Percentiles rank a stretch among this genome's conserved stretches.
Evolutionary conservation across 1,284 basidiomycete genomes (phyloP).

Genomic region (Leccinum angustisporum): DNA sequence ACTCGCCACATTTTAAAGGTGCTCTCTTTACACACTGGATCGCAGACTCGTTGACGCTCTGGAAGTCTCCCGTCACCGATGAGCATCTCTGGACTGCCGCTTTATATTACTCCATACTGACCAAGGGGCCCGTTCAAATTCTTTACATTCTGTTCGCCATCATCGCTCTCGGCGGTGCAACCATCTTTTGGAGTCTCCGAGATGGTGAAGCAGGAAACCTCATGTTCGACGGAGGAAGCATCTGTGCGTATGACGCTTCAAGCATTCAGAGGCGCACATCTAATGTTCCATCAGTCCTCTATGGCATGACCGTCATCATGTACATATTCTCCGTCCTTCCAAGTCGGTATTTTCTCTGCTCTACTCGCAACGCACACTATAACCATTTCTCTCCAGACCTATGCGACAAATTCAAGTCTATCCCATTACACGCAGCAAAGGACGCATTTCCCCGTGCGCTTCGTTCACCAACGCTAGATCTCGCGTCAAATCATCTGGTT

Average conservation of each 20-base stretch:
- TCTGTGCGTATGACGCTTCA: conserved; percentile 52
- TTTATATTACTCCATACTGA: conserved; percentile 72
- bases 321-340: conserved; percentile 74
- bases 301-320: conserved; percentile 62
- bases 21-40: conserved; percentile 84
- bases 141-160: conserved; percentile 56
- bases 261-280: neutral
- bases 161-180: conserved; percentile 56
- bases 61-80: conserved; percentile 79
- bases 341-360: conserved; percentile 47
- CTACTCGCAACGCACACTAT: conserved; percentile 2
- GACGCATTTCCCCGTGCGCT: conserved; percentile 57
- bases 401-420: conserved; percentile 51
- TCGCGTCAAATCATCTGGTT: conserved; percentile 77
- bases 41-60: conserved; percentile 79
- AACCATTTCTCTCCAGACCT: conserved; percentile 42
- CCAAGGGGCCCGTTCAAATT: conserved; percentile 57
- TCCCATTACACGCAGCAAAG: conserved; percentile 46
- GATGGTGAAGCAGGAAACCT: conserved; percentile 77
- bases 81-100: conserved; percentile 77
- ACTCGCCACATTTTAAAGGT: conserved; percentile 42
- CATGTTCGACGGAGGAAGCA: conserved; percentile 85
- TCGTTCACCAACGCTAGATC: conserved; percentile 62
- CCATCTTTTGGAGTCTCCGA: conserved; percentile 72
- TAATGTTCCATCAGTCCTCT: conserved; percentile 55